A percentile compares a stretch with the other conserved stretches of the same genome.
These are phyloP conservation scores for Scleroderma bovista DNA, from an alignment of 768 basidiomycete species.

Conservation along the genomic window DNA sequence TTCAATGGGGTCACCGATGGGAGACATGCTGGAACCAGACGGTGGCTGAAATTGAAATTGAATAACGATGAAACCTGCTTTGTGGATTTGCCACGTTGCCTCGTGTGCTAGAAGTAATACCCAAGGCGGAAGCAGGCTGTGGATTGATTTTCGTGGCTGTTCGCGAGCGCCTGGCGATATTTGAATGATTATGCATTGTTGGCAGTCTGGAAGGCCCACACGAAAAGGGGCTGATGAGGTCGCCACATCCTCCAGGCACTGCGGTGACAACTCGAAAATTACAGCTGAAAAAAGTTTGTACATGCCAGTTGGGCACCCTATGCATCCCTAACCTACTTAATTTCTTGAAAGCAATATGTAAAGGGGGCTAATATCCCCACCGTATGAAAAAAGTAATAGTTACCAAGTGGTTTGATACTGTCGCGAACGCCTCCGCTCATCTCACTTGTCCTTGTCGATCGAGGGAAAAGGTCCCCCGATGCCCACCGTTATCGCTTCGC, in stretches of 20 bases:
- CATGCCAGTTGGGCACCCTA: not conserved
- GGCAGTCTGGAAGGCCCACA: not conserved
- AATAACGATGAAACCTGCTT: not conserved
- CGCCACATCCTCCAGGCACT: not conserved
- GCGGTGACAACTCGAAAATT: not conserved
- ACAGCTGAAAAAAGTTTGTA: not conserved
- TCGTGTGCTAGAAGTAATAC: not conserved
- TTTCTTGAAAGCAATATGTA: too few relatives aligned
- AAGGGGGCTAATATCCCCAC: too few relatives aligned
- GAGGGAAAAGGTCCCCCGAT: too few relatives aligned
- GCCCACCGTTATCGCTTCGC: slow-evolving; percentile 26
- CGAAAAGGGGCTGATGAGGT: not conserved
- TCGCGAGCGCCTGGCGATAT: not conserved
- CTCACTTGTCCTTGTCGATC: too few relatives aligned
- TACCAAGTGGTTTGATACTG: not conserved
- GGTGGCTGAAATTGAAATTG: not conserved
- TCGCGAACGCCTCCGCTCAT: not conserved
- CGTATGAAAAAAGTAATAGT: not conserved
- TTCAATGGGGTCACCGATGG: not conserved
- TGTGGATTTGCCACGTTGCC: not conserved
- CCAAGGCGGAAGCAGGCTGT: not conserved
- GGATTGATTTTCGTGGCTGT: slow-evolving; percentile 1
- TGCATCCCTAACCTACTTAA: not conserved
- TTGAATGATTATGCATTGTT: not conserved
- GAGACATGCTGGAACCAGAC: not conserved